Conservation (phyloP, 768 basidiomycete species). For the Galerina sulciceps region DNA sequence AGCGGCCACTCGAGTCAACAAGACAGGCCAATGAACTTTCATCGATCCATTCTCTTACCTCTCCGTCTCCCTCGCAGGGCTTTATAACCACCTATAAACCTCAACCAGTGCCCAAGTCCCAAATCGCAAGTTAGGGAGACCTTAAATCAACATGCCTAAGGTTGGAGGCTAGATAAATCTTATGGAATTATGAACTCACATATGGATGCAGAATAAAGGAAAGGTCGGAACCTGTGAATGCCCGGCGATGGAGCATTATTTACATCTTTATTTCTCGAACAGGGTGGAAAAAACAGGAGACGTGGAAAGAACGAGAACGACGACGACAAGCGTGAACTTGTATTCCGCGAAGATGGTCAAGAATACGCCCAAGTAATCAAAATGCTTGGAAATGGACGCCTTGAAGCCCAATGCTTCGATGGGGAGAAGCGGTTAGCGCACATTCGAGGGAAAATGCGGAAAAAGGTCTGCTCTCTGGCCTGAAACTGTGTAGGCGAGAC, state of each 20-base stretch:
- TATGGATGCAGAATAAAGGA: constrained; percentile 12
- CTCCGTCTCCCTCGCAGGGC: not conserved
- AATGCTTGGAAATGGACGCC: constrained; percentile 97
- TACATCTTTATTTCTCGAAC: not conserved
- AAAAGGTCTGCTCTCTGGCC: constrained; percentile 71
- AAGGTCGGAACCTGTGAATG: constrained; percentile 7
- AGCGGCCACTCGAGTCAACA: constrained; percentile 18
- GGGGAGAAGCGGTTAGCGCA: constrained; percentile 98
- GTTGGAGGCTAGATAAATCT: not conserved
- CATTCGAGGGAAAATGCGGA: constrained; percentile 98
- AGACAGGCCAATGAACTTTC: constrained; percentile 8
- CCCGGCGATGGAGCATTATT: too few relatives aligned
- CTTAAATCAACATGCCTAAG: constrained; percentile 10
- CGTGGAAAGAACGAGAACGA: constrained; percentile 99
- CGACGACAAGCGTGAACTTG: constrained; percentile 96
- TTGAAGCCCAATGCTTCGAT: constrained; percentile 97
- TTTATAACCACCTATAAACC: not conserved
- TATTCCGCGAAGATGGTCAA: constrained; percentile 98
- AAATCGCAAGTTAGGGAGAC: not conserved
- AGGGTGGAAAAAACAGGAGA: constrained; percentile 99
- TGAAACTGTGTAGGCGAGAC: not conserved
- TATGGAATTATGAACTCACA: not conserved
- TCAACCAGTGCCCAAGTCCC: not conserved
- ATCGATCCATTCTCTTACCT: constrained; percentile 14
- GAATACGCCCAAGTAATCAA: constrained; percentile 98